phyloP scores from a whole-genome alignment of 805 yeast genomes.

The Kodamaea laetipori region DNA sequence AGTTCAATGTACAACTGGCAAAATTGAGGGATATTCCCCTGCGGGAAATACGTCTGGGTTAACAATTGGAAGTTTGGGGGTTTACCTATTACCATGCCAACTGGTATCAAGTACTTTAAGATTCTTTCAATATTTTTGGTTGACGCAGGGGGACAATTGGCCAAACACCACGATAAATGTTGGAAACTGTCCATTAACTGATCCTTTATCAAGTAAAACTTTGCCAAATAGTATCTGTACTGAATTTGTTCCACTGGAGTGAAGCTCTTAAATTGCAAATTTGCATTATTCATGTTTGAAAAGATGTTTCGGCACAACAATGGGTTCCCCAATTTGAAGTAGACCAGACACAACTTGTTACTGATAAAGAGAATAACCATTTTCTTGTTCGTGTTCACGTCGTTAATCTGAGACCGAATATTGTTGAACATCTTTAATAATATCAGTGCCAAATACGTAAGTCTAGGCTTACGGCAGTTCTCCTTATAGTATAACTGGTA shows the following conservation, averaged over 20 bases:
- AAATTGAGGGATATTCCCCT: slow-evolving; percentile 22
- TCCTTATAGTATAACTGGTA: slow-evolving; percentile 44
- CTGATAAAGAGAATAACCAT: slow-evolving; percentile 56
- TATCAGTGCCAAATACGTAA: slow-evolving; percentile 53
- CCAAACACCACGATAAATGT: slow-evolving; percentile 59
- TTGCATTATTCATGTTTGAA: slow-evolving; percentile 58
- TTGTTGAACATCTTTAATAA: slow-evolving; percentile 62
- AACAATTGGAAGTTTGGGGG: slow-evolving; percentile 39
- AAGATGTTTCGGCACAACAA: slow-evolving; percentile 62
- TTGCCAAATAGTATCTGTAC: slow-evolving; percentile 56
- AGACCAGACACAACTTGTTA: slow-evolving; percentile 54
- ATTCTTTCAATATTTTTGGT: slow-evolving; percentile 43
- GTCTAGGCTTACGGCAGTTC: slow-evolving; percentile 44
- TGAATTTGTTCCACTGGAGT: slow-evolving; percentile 48
- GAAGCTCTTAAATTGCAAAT: slow-evolving; percentile 44
- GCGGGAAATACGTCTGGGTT: slow-evolving; percentile 16
- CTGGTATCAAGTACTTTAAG: slow-evolving; percentile 52
- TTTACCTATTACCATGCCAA: slow-evolving; percentile 56
- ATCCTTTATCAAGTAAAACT: slow-evolving; percentile 56
- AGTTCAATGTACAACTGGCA: slow-evolving; percentile 40
- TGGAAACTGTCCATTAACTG: slow-evolving; percentile 48
- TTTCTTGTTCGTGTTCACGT: slow-evolving; percentile 44
- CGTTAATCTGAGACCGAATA: slow-evolving; percentile 50
- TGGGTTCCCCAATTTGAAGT: slow-evolving; percentile 57
- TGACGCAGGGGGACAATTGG: slow-evolving; percentile 35